Percentiles rank a stretch among this genome's conserved stretches.
phyloP scores from a whole-genome alignment of 2,329 filamentous ascomycete species.

The Ophiostoma piceae region DNA sequence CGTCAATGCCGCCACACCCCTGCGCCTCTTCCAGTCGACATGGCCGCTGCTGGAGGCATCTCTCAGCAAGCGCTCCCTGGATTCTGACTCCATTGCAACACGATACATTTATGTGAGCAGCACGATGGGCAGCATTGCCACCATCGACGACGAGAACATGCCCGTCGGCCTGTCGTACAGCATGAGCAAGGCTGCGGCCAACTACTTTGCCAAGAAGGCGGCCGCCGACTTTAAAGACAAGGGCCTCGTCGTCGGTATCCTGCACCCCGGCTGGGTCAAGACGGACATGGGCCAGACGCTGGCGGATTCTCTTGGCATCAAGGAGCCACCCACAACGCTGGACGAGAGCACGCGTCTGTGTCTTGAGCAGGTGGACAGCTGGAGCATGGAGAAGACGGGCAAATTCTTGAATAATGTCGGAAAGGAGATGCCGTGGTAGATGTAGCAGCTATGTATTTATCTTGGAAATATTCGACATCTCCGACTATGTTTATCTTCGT shows the following conservation, averaged over 20 bases:
- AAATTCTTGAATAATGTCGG: slow-evolving; percentile 26
- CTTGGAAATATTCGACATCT: too few relatives aligned
- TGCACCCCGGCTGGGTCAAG: slow-evolving; percentile 31
- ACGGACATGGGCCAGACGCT: slow-evolving; percentile 30
- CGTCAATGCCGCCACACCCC: slow-evolving; percentile 23
- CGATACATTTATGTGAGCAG: slow-evolving; percentile 31
- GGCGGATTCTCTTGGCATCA: slow-evolving; percentile 29
- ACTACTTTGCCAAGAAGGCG: slow-evolving; percentile 31
- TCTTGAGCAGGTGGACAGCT: slow-evolving; percentile 27
- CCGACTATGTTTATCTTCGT: too few relatives aligned
- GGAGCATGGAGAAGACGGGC: slow-evolving; percentile 25
- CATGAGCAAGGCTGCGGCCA: slow-evolving; percentile 33
- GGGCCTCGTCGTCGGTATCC: slow-evolving; percentile 29
- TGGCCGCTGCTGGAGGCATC: slow-evolving; percentile 27
- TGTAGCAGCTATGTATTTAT: too few relatives aligned
- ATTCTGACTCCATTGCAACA: not conserved
- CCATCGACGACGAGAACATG: slow-evolving; percentile 27
- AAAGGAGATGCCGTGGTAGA: slow-evolving; percentile 30
- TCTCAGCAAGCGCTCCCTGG: not conserved
- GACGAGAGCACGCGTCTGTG: slow-evolving; percentile 29
- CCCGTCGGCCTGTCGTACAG: slow-evolving; percentile 30
- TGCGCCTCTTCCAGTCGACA: slow-evolving; percentile 29
- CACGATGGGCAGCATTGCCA: slow-evolving; percentile 30
- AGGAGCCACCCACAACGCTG: slow-evolving; percentile 28
- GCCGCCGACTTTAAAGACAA: slow-evolving; percentile 24